Percentiles rank a stretch among this genome's conserved stretches.
These are phyloP conservation scores for Hypomyces perniciosus DNA, from an alignment of 2,329 filamentous ascomycete species.

Conservation along the genomic window DNA sequence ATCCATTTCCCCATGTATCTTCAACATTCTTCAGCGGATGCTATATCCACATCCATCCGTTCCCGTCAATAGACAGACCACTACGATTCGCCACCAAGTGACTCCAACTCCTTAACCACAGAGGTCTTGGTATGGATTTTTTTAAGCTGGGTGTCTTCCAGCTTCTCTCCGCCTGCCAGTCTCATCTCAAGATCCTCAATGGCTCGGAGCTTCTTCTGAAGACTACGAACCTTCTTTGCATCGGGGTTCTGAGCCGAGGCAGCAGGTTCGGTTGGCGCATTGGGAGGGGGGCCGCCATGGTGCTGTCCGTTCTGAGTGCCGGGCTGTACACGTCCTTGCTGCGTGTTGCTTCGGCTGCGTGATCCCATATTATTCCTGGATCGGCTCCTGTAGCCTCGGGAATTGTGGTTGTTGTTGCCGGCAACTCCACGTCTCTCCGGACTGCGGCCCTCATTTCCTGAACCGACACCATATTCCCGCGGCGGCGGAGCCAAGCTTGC, in stretches of 20 bases:
- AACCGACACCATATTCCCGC: slow-evolving; percentile 31
- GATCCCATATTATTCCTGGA: slow-evolving; percentile 47
- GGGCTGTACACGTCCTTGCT: slow-evolving; percentile 30
- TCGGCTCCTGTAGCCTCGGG: slow-evolving; percentile 49
- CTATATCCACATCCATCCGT: too few species aligned
- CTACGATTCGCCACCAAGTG: slow-evolving; percentile 36
- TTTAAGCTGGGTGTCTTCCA: slow-evolving; percentile 97
- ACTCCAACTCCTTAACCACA: slow-evolving; percentile 77
- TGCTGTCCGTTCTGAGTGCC: slow-evolving; percentile 13
- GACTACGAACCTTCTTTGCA: slow-evolving; percentile 88
- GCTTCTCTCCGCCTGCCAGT: slow-evolving; percentile 85
- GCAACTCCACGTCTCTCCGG: slow-evolving; percentile 56
- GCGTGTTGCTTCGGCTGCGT: slow-evolving; percentile 49
- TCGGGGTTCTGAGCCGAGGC: slow-evolving; percentile 56
- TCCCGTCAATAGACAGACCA: neutral
- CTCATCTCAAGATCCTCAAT: slow-evolving; percentile 99
- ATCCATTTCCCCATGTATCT: too few species aligned
- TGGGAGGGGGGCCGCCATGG: slow-evolving; percentile 6
- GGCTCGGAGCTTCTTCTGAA: slow-evolving; percentile 95
- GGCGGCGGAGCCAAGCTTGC: slow-evolving; percentile 42
- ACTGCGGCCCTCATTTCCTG: slow-evolving; percentile 52
- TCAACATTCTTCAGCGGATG: too few species aligned
- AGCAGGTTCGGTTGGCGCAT: slow-evolving; percentile 8
- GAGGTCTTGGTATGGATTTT: slow-evolving; percentile 87
- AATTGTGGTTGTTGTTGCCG: slow-evolving; percentile 24